Evolutionary conservation across 169 alveolate species (phyloP), one percentile per base, ranked within the genome.

Genomic region (Plasmodium falciparum): DNA sequence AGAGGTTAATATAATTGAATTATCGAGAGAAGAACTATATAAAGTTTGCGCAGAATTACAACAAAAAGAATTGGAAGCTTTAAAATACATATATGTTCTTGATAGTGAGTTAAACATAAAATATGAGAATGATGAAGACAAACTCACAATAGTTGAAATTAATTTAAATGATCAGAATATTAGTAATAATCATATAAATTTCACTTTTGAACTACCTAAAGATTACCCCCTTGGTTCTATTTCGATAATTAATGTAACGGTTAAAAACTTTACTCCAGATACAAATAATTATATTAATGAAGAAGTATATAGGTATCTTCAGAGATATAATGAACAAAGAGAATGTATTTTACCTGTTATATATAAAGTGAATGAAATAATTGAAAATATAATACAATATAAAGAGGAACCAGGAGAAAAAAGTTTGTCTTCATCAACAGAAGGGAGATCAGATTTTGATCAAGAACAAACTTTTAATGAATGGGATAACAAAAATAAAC

Each of bases 211-310:
- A 54, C 73, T 86, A 43, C 92, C 92, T 5, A 86, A 86, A 20
- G 92, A 86, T 86, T 86, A 86, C 49, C 92, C 92, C n/a, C 45
- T 86, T 49, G 73, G 73, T 15, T 86, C 92, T 8, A 71, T 71
- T 86, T 71, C 73, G 39, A 50, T 86, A 73, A 71, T 86, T 45
- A 61, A 86, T 61, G 45, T 86, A 86, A 71, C 62, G 24, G 92
- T 72, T 59, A 86, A 86, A 86, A 70, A 86, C 22, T 86, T 86
- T 66, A 71, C 92, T 22, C 49, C 62, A 43, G 92, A 72, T 66
- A 86, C 49, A 88, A 86, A 86, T 47, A 59, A 54, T 59, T 86
- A 86, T 72, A 47, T 86, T 7, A 86, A 86, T 65, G 74, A 86
- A 52, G 76, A 86, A 86, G 54, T 86, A 29, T 86, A 86, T 49